Base-by-base conservation (phyloP, 1,284 basidiomycete species). In the Ganoderma meredithae region DNA sequence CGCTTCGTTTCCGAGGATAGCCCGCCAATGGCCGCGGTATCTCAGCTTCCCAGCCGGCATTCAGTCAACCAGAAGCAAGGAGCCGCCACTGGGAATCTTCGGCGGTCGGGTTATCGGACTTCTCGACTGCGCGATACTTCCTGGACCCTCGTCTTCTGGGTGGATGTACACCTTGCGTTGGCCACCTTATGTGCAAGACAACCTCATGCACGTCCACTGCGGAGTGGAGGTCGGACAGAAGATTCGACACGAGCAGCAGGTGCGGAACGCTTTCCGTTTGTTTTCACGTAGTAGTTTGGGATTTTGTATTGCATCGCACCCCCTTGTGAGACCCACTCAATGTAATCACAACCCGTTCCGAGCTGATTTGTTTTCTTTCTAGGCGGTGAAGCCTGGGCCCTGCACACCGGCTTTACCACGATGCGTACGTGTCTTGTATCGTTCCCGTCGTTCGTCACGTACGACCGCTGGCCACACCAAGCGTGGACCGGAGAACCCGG, bases 401-500 rank as follows among this genome's bases (percentile, higher is more conserved):
- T 22, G 44, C n/a, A 40, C 62, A 55, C 39, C 27, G 43, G 17
- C 17, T n/a, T 25, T 27, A 25, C 25, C 27, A 47, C 60, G 22
- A 25, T 22, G 47, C 47, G 47, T 17, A 60, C 39, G 59, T 22
- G 9, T 41, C 43, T 10, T 25, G 19, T 22, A 53, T 52, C 49
- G 31, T 36, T 41, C 47, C 47, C 39, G 58, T 22, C 15, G 40
- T 25, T 40, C 22, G 25, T 41, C 52, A 55, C 52, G 25, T 55
- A 55, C 22, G 22, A 22, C 15, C 47, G 39, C 39, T 60, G 58
- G 56, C 58, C 58, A 41, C 12, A 25, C 22, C 40, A 25, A 13
- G 39, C 40, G 58, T 60, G 39, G 22, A 59, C 55, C 65, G 55
- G 61, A 39, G 36, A 43, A 33, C 17, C 43, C 61, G 65, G 61